Evolutionary conservation across 495 filamentous ascomycete species (phyloP).

Genomic region (Aspergillus saccharolyticus): DNA sequence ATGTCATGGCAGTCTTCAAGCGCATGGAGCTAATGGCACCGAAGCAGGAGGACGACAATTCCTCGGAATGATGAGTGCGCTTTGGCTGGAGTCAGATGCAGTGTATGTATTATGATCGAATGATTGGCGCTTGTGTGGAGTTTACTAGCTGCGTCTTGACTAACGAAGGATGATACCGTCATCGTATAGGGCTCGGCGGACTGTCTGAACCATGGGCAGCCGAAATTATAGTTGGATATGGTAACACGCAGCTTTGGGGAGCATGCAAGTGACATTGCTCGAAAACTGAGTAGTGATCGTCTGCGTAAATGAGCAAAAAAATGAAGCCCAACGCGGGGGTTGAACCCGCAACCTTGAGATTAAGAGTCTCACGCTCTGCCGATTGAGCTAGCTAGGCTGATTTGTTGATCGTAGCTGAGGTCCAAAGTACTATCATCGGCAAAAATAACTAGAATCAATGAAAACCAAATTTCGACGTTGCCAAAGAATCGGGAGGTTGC

Average conservation of each 20-base stretch:
- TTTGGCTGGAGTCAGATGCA: not conserved
- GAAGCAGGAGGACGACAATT: conserved; percentile 5
- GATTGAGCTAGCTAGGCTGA: conserved; percentile 17
- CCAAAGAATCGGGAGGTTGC: too few relatives aligned
- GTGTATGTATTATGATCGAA: not conserved
- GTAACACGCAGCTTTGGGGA: too few relatives aligned
- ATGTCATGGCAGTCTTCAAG: conserved; percentile 15
- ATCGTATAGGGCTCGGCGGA: not conserved
- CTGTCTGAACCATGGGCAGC: not conserved
- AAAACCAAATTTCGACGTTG: too few relatives aligned
- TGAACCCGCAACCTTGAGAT: conserved; percentile 17
- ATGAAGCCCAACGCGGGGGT: conserved; percentile 13
- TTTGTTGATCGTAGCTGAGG: not conserved
- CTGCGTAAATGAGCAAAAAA: not conserved
- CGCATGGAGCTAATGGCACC: conserved; percentile 15
- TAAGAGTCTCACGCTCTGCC: conserved; percentile 18
- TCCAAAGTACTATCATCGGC: too few relatives aligned
- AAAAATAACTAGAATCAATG: too few relatives aligned
- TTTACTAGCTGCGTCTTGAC: too few relatives aligned
- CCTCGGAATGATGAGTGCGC: not conserved
- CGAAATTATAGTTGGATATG: too few relatives aligned
- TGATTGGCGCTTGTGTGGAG: not conserved
- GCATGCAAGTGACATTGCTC: too few relatives aligned
- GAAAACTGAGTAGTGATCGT: too few relatives aligned
- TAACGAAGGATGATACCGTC: too few relatives aligned